phyloP scores from a whole-genome alignment of 2,329 filamentous ascomycete species.

The Colletotrichum eremochloae region DNA sequence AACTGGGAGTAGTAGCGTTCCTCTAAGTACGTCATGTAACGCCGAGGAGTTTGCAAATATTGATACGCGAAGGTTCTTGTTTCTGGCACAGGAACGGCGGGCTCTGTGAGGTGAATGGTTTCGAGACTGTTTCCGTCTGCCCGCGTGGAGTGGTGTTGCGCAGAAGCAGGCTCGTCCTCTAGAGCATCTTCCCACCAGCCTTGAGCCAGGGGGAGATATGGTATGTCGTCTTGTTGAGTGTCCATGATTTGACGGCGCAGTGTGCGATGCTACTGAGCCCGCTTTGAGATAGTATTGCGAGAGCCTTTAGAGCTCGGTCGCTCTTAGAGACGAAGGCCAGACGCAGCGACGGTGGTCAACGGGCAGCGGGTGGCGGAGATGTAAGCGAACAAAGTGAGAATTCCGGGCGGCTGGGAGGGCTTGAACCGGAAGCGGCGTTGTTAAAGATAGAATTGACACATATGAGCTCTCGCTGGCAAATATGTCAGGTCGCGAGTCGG shows the following conservation, averaged over 20 bases:
- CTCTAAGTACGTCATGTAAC: slow-evolving; percentile 25
- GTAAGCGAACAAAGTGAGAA: not conserved
- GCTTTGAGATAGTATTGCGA: not conserved
- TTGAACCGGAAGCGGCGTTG: not conserved
- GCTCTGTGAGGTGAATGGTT: not conserved
- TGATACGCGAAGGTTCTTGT: not conserved
- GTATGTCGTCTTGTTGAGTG: not conserved
- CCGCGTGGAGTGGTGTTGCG: not conserved
- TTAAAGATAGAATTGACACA: not conserved
- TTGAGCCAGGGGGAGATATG: too few relatives aligned
- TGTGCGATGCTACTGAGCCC: not conserved
- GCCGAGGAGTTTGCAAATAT: not conserved
- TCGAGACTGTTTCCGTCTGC: not conserved
- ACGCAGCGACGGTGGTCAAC: not conserved
- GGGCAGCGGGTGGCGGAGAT: too few relatives aligned
- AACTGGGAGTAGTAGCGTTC: slow-evolving; percentile 24
- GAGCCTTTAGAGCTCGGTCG: too few relatives aligned
- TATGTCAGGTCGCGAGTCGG: not conserved
- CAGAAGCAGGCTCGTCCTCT: not conserved
- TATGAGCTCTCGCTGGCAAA: not conserved
- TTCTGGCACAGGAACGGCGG: not conserved
- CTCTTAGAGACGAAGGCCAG: not conserved
- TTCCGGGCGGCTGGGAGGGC: not conserved
- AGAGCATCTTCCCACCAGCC: not conserved
- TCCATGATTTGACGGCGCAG: slow-evolving; percentile 3